phyloP scores from a whole-genome alignment of 1,284 basidiomycete genomes.

The Baeospora myosura region DNA sequence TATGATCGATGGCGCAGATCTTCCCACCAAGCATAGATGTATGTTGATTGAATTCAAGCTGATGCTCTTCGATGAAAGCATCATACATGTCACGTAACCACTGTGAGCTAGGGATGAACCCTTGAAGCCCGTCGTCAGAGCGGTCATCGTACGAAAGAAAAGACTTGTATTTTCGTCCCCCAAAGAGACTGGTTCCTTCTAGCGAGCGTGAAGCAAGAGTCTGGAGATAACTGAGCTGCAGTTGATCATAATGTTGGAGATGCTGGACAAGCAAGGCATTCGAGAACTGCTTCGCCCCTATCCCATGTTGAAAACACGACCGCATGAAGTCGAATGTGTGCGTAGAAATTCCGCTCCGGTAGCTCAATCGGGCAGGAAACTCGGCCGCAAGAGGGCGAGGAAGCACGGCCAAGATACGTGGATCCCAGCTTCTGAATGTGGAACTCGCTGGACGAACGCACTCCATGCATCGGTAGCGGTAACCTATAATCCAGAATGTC shows the following conservation, averaged over 20 bases:
- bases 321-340: constrained; percentile 9
- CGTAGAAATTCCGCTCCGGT: constrained; percentile 9
- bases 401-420: constrained; percentile 6
- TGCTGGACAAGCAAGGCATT: constrained; percentile 11
- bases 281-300: constrained; percentile 11
- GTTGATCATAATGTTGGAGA: constrained; percentile 9
- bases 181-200: background rate
- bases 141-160: constrained; percentile 4
- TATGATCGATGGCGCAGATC: constrained; percentile 19
- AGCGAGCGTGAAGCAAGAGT: background rate
- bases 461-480: constrained; percentile 8
- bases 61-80: constrained; percentile 11
- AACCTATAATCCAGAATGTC: constrained; percentile 11
- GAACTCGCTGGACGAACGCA: background rate
- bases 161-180: background rate
- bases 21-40: constrained; percentile 15
- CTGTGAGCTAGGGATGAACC: constrained; percentile 3
- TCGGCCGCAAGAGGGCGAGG: constrained; percentile 9
- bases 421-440: constrained; percentile 7
- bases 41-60: constrained; percentile 14
- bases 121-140: background rate
- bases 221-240: constrained; percentile 11
- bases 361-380: constrained; percentile 12
- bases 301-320: constrained; percentile 12
- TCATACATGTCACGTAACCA: constrained; percentile 6